Evolutionary conservation across 1,284 basidiomycete species (phyloP).

Genomic region (Microbotryum saponariae): DNA sequence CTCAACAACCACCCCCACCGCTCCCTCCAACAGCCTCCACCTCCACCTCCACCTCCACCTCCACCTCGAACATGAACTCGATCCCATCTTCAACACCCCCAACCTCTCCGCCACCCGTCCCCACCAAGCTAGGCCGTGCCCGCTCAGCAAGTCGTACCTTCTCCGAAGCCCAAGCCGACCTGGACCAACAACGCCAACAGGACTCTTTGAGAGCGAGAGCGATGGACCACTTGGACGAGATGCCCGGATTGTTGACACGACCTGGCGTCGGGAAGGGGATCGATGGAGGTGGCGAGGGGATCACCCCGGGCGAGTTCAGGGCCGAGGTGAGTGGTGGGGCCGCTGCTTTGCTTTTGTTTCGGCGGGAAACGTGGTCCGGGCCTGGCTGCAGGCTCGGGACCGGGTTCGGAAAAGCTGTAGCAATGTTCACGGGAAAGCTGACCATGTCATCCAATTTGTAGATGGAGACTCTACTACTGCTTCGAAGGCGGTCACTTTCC

Average conservation of each 20-base stretch:
- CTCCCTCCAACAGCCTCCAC: neutral
- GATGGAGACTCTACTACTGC: conserved; percentile 32
- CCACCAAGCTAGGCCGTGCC: too few species aligned
- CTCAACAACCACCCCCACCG: conserved; percentile 1
- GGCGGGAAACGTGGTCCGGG: too few species aligned
- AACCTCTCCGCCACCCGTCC: too few species aligned
- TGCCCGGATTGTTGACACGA: neutral
- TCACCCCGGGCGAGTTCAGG: conserved; percentile 16
- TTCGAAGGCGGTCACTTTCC: conserved; percentile 30
- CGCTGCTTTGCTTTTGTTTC: neutral
- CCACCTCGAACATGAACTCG: neutral
- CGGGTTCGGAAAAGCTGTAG: too few species aligned
- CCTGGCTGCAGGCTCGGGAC: too few species aligned
- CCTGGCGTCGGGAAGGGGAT: neutral
- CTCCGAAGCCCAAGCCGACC: conserved; percentile 17
- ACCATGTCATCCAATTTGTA: neutral
- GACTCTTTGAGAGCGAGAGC: too few species aligned
- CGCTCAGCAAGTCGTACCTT: conserved; percentile 1
- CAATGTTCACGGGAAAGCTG: too few species aligned
- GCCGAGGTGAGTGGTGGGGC: conserved; percentile 12
- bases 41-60: neutral
- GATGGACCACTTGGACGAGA: neutral
- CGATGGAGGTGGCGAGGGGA: neutral
- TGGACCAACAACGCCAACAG: conserved; percentile 5
- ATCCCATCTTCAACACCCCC: neutral